Conservation (phyloP, 306 rosid genomes). For the Dryas drummondii region DNA sequence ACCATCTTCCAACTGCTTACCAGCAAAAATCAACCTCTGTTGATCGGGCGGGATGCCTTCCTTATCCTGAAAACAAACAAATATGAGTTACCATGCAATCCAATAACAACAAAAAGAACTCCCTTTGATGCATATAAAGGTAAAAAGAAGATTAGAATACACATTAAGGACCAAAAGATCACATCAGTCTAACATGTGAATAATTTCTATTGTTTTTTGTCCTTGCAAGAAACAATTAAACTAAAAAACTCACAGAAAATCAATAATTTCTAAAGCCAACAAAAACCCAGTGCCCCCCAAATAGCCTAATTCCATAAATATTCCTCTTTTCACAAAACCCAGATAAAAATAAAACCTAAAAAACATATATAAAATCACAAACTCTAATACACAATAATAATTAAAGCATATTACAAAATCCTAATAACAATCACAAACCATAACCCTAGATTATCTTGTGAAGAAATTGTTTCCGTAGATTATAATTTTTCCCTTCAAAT, state of each 20-base stretch:
- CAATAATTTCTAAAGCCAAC: not conserved
- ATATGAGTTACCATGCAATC: not conserved
- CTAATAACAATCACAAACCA: not conserved
- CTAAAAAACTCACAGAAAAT: not conserved
- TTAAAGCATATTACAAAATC: not conserved
- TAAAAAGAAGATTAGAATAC: not conserved
- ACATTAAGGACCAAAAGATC: not conserved
- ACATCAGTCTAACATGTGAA: not conserved
- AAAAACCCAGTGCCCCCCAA: not conserved
- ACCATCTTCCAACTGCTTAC: constrained; percentile 98
- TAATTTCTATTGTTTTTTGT: not conserved
- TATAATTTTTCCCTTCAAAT: not conserved
- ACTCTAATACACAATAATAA: not conserved
- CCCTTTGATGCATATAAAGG: not conserved
- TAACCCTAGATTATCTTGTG: not conserved
- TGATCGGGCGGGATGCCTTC: constrained; percentile 98
- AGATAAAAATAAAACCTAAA: not conserved
- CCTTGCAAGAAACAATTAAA: not conserved
- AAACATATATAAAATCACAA: not conserved
- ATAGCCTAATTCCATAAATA: not conserved
- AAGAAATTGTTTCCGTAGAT: not conserved
- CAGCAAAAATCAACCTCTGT: constrained; percentile 94
- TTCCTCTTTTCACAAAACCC: too few relatives aligned
- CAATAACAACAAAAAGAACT: not conserved
- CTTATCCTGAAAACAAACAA: constrained; percentile 64